Evolutionary conservation across 1,139 yeast genomes (phyloP).

Genomic region (Yamadazyma conglobata): DNA sequence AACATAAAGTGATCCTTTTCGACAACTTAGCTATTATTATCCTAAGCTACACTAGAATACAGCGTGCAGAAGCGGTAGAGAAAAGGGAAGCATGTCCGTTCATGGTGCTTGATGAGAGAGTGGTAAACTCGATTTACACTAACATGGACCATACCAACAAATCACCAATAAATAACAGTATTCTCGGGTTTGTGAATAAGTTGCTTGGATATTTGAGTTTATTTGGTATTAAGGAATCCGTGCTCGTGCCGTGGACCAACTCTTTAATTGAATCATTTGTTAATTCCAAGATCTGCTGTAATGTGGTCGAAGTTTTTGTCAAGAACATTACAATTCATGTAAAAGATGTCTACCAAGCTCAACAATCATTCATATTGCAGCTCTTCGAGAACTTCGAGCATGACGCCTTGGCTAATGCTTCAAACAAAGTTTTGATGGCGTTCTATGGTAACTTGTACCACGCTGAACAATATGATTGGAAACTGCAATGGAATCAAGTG

Average conservation of each 20-base stretch:
- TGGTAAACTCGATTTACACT: constrained; percentile 1
- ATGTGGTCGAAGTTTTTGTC: constrained; percentile 9
- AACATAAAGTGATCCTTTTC: constrained; percentile 1
- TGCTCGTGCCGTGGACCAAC: constrained; percentile 20
- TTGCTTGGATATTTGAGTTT: constrained; percentile 16
- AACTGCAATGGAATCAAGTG: no score
- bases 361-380: constrained; percentile 4
- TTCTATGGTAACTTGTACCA: constrained; percentile 32
- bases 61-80: not conserved
- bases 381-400: constrained; percentile 11
- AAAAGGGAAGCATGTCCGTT: not conserved
- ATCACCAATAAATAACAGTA: constrained; percentile 4
- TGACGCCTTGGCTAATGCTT: constrained; percentile 62
- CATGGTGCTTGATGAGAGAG: no score
- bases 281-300: constrained; percentile 10
- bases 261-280: constrained; percentile 42
- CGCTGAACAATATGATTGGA: no score
- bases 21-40: constrained; percentile 8
- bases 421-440: constrained; percentile 58
- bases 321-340: constrained; percentile 4
- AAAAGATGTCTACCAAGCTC: not conserved
- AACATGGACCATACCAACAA: constrained; percentile 9
- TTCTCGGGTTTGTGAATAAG: constrained; percentile 7
- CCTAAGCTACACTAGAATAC: constrained; percentile 7
- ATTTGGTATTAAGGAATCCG: constrained; percentile 9